Percentiles rank a stretch among this genome's conserved stretches.
These are phyloP conservation scores for Acorus calamus DNA, from an alignment of 106 monocot genomes.

Conservation along the genomic window DNA sequence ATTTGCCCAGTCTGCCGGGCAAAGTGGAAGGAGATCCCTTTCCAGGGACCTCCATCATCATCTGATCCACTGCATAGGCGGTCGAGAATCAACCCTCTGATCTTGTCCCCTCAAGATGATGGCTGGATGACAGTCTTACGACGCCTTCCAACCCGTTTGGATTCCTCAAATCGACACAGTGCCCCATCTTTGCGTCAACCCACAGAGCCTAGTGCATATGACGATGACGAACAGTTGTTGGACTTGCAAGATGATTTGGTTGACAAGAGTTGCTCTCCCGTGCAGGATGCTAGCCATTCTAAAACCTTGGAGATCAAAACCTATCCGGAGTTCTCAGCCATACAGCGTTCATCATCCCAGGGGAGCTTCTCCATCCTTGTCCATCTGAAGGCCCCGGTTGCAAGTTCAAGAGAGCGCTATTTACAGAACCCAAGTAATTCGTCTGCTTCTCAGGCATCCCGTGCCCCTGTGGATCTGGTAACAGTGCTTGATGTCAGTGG, in stretches of 20 bases:
- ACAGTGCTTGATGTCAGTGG: conserved; percentile 90
- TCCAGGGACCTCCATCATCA: conserved; percentile 27
- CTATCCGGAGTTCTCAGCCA: conserved; percentile 52
- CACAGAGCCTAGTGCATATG: conserved; percentile 37
- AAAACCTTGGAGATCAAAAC: conserved; percentile 40
- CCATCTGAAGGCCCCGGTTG: conserved; percentile 60
- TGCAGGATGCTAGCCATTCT: not conserved
- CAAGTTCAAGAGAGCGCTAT: conserved; percentile 5
- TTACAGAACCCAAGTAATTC: not conserved
- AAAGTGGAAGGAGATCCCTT: conserved; percentile 86
- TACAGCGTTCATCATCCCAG: conserved; percentile 23
- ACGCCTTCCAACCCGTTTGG: conserved; percentile 20
- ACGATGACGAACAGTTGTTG: conserved; percentile 69
- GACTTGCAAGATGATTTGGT: not conserved
- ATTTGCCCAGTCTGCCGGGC: conserved; percentile 80
- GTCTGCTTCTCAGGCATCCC: conserved; percentile 12
- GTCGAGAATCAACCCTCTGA: conserved; percentile 42
- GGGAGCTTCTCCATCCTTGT: conserved; percentile 58
- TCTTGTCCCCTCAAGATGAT: conserved; percentile 37
- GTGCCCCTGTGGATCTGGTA: conserved; percentile 71
- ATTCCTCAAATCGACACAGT: conserved; percentile 23
- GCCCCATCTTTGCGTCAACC: conserved; percentile 13
- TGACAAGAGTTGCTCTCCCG: too few relatives aligned
- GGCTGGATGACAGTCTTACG: conserved; percentile 41
- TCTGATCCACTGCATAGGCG: conserved; percentile 35